A percentile compares a stretch with the other conserved stretches of the same genome.
These are phyloP conservation scores for Podaxis carcinomalis DNA, from an alignment of 768 basidiomycete genomes.

Conservation along the genomic window DNA sequence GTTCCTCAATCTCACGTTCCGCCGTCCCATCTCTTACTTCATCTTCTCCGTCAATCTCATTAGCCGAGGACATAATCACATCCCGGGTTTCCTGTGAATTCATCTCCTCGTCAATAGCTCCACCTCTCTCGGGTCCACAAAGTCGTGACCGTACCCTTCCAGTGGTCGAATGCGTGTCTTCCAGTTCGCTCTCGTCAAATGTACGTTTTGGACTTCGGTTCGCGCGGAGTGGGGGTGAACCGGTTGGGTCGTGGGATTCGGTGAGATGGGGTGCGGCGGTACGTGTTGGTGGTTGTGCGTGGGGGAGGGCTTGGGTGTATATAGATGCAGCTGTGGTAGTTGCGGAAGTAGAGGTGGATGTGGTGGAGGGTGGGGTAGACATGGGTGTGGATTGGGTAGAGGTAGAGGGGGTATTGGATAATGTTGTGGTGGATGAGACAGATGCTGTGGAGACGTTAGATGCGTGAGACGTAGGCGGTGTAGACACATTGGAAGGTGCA, in stretches of 20 bases:
- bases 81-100: not conserved
- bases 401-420: not conserved
- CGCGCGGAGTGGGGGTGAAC: slow-evolving; percentile 13
- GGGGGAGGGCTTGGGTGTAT: slow-evolving; percentile 11
- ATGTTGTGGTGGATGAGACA: slow-evolving; percentile 8
- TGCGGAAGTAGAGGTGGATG: not conserved
- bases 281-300: slow-evolving; percentile 10
- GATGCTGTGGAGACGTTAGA: slow-evolving; percentile 11
- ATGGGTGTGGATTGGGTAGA: not conserved
- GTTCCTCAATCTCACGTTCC: slow-evolving; percentile 14
- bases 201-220: slow-evolving; percentile 26
- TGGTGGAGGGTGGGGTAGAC: not conserved
- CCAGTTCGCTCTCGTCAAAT: slow-evolving; percentile 27
- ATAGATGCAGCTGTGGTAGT: slow-evolving; percentile 1
- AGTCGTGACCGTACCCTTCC: slow-evolving; percentile 12
- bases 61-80: not conserved
- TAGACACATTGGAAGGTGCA: slow-evolving; percentile 19
- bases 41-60: slow-evolving; percentile 4
- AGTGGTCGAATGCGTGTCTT: slow-evolving; percentile 5
- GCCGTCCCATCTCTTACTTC: slow-evolving; percentile 2
- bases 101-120: not conserved
- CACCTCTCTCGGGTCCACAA: slow-evolving; percentile 14
- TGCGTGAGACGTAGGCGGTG: slow-evolving; percentile 11
- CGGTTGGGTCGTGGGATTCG: slow-evolving; percentile 8
- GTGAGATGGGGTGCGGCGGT: slow-evolving; percentile 15